These are phyloP conservation scores for Dipteronia dyeriana DNA, from an alignment of 345 rosid species.

Conservation along the genomic window DNA sequence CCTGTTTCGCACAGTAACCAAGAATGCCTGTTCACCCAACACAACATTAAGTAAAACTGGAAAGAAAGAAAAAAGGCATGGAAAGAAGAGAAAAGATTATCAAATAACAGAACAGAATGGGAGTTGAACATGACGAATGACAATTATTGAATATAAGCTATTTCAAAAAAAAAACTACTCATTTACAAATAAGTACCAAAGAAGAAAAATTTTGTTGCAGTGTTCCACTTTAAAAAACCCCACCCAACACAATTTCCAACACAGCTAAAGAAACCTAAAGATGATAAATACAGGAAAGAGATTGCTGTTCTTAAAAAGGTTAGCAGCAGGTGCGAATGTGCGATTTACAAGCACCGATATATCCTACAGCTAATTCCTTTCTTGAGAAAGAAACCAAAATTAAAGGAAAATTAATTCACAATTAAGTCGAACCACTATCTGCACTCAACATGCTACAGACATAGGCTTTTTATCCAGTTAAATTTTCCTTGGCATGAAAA, in stretches of 20 bases:
- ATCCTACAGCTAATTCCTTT: background rate
- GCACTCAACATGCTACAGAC: background rate
- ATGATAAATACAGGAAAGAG: background rate
- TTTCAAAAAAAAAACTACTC: background rate
- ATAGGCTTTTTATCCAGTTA: background rate
- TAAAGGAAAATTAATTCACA: background rate
- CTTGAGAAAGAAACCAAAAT: background rate
- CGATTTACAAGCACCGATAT: background rate
- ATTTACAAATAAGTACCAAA: too few species aligned
- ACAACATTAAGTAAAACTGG: constrained; percentile 5
- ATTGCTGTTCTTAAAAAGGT: background rate
- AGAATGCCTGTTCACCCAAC: constrained; percentile 62
- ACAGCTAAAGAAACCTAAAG: background rate
- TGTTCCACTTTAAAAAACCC: background rate
- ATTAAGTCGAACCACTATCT: background rate
- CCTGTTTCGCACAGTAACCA: constrained; percentile 89
- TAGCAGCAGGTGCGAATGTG: background rate
- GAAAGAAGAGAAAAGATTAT: background rate
- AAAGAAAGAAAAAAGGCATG: background rate
- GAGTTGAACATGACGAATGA: background rate
- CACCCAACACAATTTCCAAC: constrained; percentile 2
- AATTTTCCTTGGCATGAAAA: background rate
- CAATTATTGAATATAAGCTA: background rate
- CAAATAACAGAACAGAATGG: background rate
- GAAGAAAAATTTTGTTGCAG: background rate